phyloP scores from a whole-genome alignment of 805 yeast genomes.

The Torulaspora microellipsoides region DNA sequence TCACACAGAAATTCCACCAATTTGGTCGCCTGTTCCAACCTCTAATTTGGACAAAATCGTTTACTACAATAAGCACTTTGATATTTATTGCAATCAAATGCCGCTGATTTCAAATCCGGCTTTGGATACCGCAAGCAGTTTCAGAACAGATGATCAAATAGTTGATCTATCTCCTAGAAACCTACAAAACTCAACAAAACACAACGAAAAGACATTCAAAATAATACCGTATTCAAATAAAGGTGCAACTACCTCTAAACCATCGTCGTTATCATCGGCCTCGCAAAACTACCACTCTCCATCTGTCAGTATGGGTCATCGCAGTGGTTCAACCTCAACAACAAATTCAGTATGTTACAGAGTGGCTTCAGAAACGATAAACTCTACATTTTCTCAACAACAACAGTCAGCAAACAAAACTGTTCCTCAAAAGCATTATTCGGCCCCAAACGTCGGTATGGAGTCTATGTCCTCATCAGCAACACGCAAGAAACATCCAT shows the following conservation, averaged over 20 bases:
- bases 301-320: slow-evolving; percentile 2
- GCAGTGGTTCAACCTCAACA: slow-evolving; percentile 10
- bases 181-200: slow-evolving; percentile 19
- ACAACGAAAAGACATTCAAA: slow-evolving; percentile 12
- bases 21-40: slow-evolving; percentile 60
- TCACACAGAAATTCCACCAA: slow-evolving; percentile 36
- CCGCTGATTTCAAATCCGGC: slow-evolving; percentile 47
- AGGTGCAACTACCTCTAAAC: slow-evolving; percentile 6
- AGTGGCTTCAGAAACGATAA: slow-evolving; percentile 8
- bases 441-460: slow-evolving; percentile 4
- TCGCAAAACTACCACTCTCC: slow-evolving; percentile 10
- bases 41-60: slow-evolving; percentile 46
- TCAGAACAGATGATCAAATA: slow-evolving; percentile 30
- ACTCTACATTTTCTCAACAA: neutral
- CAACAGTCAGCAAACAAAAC: neutral
- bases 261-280: slow-evolving; percentile 12
- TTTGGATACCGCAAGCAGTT: slow-evolving; percentile 32
- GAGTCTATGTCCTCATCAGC: neutral
- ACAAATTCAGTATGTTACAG: slow-evolving; percentile 6
- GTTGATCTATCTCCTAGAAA: slow-evolving; percentile 30
- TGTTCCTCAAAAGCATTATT: slow-evolving; percentile 3
- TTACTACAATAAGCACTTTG: slow-evolving; percentile 56
- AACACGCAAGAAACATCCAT: slow-evolving; percentile 3
- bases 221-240: slow-evolving; percentile 7
- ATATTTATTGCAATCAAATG: slow-evolving; percentile 52